Evolutionary conservation across 441 rosid genomes (phyloP).

Genomic region (Hypseocharis bilobata): DNA sequence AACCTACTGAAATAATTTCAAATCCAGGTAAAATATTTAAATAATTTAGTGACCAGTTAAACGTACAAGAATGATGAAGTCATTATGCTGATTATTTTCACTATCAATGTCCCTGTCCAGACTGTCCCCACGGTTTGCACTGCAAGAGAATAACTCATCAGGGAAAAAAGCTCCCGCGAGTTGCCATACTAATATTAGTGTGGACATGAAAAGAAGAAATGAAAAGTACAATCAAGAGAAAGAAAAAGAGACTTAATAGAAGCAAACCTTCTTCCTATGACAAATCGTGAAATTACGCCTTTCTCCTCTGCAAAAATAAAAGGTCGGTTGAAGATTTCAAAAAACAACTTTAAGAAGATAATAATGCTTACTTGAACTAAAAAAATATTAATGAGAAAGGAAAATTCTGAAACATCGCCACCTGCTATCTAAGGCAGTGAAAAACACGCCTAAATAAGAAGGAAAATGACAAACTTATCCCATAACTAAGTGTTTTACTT

Average conservation of each 20-base stretch:
- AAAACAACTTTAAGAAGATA: too few species aligned
- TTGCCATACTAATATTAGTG: neutral
- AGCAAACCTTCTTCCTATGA: constrained; percentile 69
- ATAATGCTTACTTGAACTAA: too few species aligned
- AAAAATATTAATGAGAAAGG: too few species aligned
- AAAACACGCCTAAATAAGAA: too few species aligned
- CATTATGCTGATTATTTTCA: constrained; percentile 63
- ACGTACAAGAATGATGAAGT: constrained; percentile 73
- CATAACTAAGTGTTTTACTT: too few species aligned
- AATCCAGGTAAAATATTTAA: constrained; percentile 1
- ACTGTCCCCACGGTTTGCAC: constrained; percentile 68
- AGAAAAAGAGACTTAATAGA: constrained; percentile 8
- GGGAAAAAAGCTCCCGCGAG: neutral
- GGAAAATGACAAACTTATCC: too few species aligned
- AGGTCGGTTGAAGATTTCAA: neutral
- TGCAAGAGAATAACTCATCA: constrained; percentile 25
- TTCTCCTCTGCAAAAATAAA: constrained; percentile 50
- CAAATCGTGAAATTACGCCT: constrained; percentile 61
- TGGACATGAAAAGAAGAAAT: too few species aligned
- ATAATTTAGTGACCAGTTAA: constrained; percentile 16
- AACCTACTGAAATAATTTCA: neutral
- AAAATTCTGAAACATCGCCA: too few species aligned
- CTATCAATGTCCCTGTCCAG: constrained; percentile 61
- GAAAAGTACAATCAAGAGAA: neutral
- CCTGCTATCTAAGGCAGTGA: too few species aligned